Base-by-base conservation (phyloP, 495 filamentous ascomycete species). In the Ascobolus immersus region DNA sequence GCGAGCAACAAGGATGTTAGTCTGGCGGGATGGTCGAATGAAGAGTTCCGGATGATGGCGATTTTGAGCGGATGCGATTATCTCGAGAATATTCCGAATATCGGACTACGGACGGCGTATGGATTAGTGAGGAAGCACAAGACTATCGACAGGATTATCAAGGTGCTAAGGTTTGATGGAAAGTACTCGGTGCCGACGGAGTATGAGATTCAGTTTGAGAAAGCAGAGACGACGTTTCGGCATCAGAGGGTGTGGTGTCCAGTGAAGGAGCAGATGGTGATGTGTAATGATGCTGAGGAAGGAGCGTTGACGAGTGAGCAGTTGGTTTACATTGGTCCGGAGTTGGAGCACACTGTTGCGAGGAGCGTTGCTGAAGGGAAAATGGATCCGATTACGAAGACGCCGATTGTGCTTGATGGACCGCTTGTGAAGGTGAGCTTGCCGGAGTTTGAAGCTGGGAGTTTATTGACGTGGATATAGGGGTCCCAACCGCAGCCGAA, bases 1-100 rank as follows among this genome's bases (percentile, higher is more conserved):
- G 70, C 73, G 25, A 17, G 33, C 1, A 89, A 80, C 39, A 71
- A 73, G 28, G 84, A 92, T 37, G 65, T 94, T 25, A 89, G 70
- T 32, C 53, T 99, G 12, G 71, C 77, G 9, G 84, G 81, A 10
- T 99, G 86, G 84, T 73, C 76, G 2, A 79, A 93, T 52, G 60
- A 57, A 5, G 77, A 93, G 36, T 99, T 99, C 44, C 64, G 89
- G 30, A 70, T 62, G 14, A 99, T 99, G 89, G 80, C 82, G 32
- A 94, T 99, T 34, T 49, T 99, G 14, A 91, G 80, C 50, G 89
- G 89, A n/a, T 99, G 89, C 52, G 89, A 99, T 50, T 99, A 99
- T 52, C 62, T 94, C 32, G 60, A 70, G 4, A 73, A 69, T 42
- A 77, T 94, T 38, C 67, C 63, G 25, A 73, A 70, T 29, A 67